Conservation (phyloP, 2,329 filamentous ascomycete genomes). For the Phaeophleospora eucalypticola region DNA sequence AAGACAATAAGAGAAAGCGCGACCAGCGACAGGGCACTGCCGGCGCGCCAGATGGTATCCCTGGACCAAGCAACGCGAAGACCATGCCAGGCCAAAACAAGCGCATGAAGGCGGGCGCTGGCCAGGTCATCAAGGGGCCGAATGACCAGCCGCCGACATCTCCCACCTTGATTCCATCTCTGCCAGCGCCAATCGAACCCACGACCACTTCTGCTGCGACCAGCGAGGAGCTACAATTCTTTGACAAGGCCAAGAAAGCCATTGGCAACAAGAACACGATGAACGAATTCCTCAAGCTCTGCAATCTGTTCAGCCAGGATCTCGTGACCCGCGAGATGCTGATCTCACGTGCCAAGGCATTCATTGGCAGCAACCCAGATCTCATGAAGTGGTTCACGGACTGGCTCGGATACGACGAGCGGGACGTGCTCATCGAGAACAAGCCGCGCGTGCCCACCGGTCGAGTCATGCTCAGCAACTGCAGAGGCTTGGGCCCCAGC, state of each 20-base stretch:
- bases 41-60: conserved; percentile 31
- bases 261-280: conserved; percentile 88
- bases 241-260: conserved; percentile 94
- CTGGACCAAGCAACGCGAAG: conserved; percentile 24
- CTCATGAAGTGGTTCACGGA: conserved; percentile 83
- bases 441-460: conserved; percentile 70
- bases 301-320: conserved; percentile 91
- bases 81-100: conserved; percentile 42
- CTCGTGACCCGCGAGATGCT: conserved; percentile 82
- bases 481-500: conserved; percentile 89
- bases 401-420: conserved; percentile 73
- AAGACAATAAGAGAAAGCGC: conserved; percentile 74
- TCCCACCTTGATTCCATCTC: conserved; percentile 79
- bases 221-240: conserved; percentile 85
- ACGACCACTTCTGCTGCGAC: conserved; percentile 68
- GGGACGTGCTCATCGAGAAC: conserved; percentile 76
- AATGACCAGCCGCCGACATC: conserved; percentile 56
- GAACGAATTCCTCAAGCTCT: conserved; percentile 94
- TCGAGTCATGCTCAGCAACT: conserved; percentile 89
- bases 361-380: conserved; percentile 83
- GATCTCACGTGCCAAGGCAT: conserved; percentile 75
- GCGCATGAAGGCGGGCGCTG: conserved; percentile 57
- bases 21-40: conserved; percentile 51
- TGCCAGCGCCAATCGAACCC: conserved; percentile 82
- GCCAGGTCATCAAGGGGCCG: conserved; percentile 15